phyloP scores from a whole-genome alignment of 1,284 basidiomycete species.

The Trichosporon asahii region DNA sequence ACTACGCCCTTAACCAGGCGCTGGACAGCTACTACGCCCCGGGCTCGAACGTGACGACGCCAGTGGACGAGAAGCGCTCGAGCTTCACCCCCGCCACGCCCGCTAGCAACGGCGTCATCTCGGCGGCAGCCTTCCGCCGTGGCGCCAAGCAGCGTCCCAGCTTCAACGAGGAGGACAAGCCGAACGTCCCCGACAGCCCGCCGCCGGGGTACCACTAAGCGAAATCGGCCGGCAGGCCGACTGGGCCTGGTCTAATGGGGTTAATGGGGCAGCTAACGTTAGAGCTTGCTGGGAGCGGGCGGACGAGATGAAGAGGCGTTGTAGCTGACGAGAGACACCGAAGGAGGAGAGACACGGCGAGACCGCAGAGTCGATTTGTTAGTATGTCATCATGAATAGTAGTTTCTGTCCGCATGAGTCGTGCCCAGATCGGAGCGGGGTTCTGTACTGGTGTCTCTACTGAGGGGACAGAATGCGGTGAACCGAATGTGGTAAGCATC shows the following conservation, averaged over 20 bases:
- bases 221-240: not conserved
- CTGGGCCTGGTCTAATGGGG: too few species aligned
- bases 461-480: not conserved
- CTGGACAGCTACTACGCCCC: not conserved
- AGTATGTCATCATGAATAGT: not conserved
- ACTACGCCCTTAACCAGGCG: not conserved
- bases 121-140: not conserved
- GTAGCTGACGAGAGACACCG: not conserved
- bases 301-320: not conserved
- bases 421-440: too few species aligned
- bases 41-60: not conserved
- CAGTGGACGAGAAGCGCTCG: not conserved
- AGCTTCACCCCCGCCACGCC: not conserved
- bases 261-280: too few species aligned
- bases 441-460: too few species aligned
- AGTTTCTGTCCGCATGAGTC: not conserved
- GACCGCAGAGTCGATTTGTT: not conserved
- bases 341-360: too few species aligned
- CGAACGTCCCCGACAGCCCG: not conserved
- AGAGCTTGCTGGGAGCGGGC: too few species aligned
- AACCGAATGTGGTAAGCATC: not conserved
- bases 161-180: conserved; percentile 1
- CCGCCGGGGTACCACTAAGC: not conserved
- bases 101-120: not conserved
- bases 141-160: not conserved